phyloP scores from a whole-genome alignment of 2,329 filamentous ascomycete genomes.

The Cladorrhinum sp. region DNA sequence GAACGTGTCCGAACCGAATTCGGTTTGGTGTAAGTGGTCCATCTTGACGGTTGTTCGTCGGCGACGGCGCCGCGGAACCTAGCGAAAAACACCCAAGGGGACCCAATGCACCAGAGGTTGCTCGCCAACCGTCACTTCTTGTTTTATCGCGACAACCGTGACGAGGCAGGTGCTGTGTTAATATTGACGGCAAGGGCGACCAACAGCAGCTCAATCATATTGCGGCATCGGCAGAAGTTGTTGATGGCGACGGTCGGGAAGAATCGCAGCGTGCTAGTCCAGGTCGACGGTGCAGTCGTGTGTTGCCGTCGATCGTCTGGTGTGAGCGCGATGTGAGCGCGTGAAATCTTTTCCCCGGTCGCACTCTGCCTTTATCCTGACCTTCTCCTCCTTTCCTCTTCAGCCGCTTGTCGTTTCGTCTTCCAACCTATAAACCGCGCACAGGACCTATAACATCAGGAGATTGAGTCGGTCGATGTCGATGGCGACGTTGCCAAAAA shows the following conservation, averaged over 20 bases:
- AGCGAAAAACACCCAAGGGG: conserved; percentile 13
- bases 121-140: background rate
- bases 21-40: conserved; percentile 62
- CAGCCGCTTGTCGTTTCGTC: background rate
- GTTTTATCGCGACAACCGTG: conserved; percentile 23
- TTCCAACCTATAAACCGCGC: background rate
- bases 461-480: background rate
- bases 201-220: conserved; percentile 34
- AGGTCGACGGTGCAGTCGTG: background rate
- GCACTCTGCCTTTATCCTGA: background rate
- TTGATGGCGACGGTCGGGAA: background rate
- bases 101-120: conserved; percentile 12
- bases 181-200: conserved; percentile 25
- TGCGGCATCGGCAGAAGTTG: conserved; percentile 29
- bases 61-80: conserved; percentile 23
- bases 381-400: background rate
- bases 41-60: conserved; percentile 35
- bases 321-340: background rate
- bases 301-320: background rate
- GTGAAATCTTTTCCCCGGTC: background rate
- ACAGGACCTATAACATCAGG: background rate
- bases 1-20: conserved; percentile 64
- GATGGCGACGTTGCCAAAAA: background rate
- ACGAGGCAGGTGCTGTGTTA: conserved; percentile 14
- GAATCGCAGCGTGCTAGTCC: background rate